Conservation (phyloP, 163 green algal species). For the Coccomyxa subellipsoidea region DNA sequence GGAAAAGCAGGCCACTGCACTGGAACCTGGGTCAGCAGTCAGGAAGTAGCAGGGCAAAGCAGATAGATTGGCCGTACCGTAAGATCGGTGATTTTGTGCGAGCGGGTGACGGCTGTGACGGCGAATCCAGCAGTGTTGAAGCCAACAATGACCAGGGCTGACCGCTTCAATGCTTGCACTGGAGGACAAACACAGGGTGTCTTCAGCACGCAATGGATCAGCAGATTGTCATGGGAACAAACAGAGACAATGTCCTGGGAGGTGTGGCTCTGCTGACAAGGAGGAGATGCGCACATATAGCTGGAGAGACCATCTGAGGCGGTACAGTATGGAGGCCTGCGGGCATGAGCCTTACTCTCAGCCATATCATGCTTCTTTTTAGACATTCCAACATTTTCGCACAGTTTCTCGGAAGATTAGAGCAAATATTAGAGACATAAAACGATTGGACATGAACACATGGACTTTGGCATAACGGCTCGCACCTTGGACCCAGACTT, state of each 20-base stretch:
- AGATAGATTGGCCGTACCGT: conserved; percentile 17
- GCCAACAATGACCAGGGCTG: conserved; percentile 25
- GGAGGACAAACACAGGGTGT: background rate
- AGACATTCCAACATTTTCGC: no score
- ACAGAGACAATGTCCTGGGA: background rate
- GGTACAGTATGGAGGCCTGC: no score
- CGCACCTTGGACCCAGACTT: no score
- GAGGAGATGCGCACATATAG: background rate
- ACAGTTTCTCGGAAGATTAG: no score
- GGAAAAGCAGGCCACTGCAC: no score
- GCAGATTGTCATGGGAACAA: background rate
- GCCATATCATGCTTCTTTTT: no score
- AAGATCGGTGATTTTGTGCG: conserved; percentile 50
- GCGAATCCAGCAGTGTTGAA: conserved; percentile 47
- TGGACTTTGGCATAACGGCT: no score
- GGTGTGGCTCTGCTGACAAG: no score
- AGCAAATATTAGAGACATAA: no score
- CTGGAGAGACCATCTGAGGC: background rate
- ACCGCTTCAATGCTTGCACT: conserved; percentile 22
- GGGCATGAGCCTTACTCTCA: no score
- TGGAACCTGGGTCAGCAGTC: background rate
- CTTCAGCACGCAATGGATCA: background rate
- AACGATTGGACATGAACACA: no score
- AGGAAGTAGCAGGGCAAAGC: background rate
- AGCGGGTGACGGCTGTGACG: conserved; percentile 36